Conservation (phyloP, 257 asterid genomes). For the Solanum clarkiae region DNA sequence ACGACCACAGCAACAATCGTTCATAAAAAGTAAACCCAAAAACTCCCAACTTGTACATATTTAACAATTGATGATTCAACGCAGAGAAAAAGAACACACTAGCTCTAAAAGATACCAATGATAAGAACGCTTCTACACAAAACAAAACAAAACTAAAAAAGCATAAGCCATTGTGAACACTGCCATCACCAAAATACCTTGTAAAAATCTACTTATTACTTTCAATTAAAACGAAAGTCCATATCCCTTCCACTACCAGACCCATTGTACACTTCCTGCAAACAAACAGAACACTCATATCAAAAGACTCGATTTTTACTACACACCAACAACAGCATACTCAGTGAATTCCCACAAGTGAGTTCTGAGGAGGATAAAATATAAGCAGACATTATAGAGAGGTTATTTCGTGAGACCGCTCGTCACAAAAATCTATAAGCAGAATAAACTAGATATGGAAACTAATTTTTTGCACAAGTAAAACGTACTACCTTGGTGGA, state of each 20-base stretch:
- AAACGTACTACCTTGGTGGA: conserved; percentile 27
- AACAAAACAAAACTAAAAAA: background rate
- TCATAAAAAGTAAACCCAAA: background rate
- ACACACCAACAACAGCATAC: too few relatives aligned
- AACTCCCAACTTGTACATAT: background rate
- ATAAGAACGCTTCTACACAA: background rate
- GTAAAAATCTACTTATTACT: background rate
- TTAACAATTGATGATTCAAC: background rate
- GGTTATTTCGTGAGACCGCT: too few relatives aligned
- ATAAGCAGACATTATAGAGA: too few relatives aligned
- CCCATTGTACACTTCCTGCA: background rate
- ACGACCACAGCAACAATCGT: background rate
- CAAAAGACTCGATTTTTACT: background rate
- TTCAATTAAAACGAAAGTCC: conserved; percentile 6
- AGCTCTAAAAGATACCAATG: background rate
- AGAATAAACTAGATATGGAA: background rate
- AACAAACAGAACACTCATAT: background rate
- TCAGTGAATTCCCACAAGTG: too few relatives aligned
- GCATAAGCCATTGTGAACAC: background rate
- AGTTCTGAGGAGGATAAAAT: too few relatives aligned
- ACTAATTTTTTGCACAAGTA: background rate
- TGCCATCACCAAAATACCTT: background rate
- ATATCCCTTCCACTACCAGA: conserved; percentile 1
- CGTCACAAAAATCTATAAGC: too few relatives aligned
- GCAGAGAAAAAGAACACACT: background rate